Base-by-base conservation (phyloP, 2,329 filamentous ascomycete species). In the Aspergillus unguis region DNA sequence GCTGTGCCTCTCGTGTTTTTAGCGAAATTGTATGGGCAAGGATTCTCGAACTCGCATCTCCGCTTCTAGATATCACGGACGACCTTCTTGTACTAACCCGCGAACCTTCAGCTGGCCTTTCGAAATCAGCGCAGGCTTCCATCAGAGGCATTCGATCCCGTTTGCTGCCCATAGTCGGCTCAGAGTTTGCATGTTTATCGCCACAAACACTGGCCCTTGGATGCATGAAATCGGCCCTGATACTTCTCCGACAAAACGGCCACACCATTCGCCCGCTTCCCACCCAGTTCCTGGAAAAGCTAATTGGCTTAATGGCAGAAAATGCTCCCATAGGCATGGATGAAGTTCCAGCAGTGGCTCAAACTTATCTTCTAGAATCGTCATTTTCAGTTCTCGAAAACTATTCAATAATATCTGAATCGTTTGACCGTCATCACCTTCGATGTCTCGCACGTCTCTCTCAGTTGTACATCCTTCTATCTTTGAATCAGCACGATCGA, bases 381-480 rank as follows among this genome's bases (percentile, higher is more conserved):
- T 59, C 61, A 26, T 65, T 75, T 38, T 70, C 69, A 8, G 66
- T 74, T 23, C 52, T 75, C 37, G 73, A 75, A 52, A 64, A 64
- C 25, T 71, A 71, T 48, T 71, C 68, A 10, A 60, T 66, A 25
- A 58, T 65, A 28, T 58, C 63, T 5, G 62, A 54, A n/a, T 56
- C 61, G 6, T 58, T 68, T 29, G 58, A 60, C 28, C n/a, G 60
- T 29, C 61, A 62, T 6, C 58, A 71, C 28, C 60, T 61, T 48
- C 57, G 60, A 37, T 57, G 62, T 7, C 50, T 73, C 17, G 60
- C 59, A 27, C 58, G 58, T 23, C 65, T 75, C 53, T 57, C 65
- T 57, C 44, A 59, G 58, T 35, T 69, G 60, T 53, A 80, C 75
- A 54, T 59, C 61, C 40, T 74, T 73, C 52, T 80, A 71, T 50